These are phyloP conservation scores for Coemansia sp. DNA, from an alignment of 192 early-diverging fungal genomes.

Conservation along the genomic window DNA sequence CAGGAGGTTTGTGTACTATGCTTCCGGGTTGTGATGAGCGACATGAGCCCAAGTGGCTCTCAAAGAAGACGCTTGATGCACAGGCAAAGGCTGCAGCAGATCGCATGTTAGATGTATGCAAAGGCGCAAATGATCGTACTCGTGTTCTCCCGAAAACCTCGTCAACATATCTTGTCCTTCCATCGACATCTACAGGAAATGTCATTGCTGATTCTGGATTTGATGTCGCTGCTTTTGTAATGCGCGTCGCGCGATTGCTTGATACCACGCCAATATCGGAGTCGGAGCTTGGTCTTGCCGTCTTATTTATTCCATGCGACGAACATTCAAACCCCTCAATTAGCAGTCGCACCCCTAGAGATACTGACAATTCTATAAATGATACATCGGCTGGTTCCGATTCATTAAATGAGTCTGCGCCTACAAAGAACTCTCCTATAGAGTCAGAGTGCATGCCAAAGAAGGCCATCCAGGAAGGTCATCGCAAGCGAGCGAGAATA, in stretches of 20 bases:
- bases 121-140: background rate
- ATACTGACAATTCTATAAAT: background rate
- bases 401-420: no score
- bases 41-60: background rate
- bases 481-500: slow-evolving; percentile 7
- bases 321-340: slow-evolving; percentile 25
- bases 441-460: no score
- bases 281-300: slow-evolving; percentile 39
- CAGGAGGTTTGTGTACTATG: slow-evolving; percentile 13
- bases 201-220: background rate
- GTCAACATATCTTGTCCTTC: slow-evolving; percentile 11
- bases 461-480: background rate
- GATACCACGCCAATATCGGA: slow-evolving; percentile 29
- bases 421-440: no score
- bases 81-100: background rate
- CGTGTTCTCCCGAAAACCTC: background rate
- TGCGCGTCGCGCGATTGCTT: slow-evolving; percentile 6
- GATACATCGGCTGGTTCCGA: background rate
- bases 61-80: background rate
- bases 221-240: slow-evolving; percentile 4
- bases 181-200: background rate
- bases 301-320: slow-evolving; percentile 27
- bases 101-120: background rate
- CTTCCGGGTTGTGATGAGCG: slow-evolving; percentile 4
- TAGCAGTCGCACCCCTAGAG: background rate